Conservation (phyloP, 1,284 basidiomycete species). For the Ustilago lituana region DNA sequence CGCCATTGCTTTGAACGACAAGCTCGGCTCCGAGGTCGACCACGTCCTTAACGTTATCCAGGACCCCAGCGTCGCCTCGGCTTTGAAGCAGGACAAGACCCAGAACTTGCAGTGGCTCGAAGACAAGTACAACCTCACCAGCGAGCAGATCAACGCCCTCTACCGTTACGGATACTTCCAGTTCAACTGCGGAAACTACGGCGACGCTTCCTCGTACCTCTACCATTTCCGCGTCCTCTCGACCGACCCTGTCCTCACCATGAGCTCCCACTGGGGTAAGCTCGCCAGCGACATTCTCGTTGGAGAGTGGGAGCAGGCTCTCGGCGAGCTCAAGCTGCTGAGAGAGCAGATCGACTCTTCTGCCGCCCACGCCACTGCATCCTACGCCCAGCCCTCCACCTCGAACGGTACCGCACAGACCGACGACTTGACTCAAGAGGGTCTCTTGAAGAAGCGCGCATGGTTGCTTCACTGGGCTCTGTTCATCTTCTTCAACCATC, state of each 20-base stretch:
- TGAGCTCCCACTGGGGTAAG: slow-evolving; percentile 98
- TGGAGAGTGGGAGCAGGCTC: slow-evolving; percentile 91
- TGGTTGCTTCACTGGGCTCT: slow-evolving; percentile 98
- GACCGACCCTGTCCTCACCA: slow-evolving; percentile 87
- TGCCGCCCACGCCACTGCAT: slow-evolving; percentile 40
- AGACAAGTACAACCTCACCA: slow-evolving; percentile 90
- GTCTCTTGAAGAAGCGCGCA: slow-evolving; percentile 88
- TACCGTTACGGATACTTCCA: slow-evolving; percentile 99
- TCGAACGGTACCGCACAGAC: slow-evolving; percentile 32
- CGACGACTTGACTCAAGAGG: slow-evolving; percentile 68
- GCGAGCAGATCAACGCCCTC: slow-evolving; percentile 92
- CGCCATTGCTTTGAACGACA: slow-evolving; percentile 83
- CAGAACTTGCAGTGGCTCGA: slow-evolving; percentile 94
- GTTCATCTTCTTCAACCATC: slow-evolving; percentile 98
- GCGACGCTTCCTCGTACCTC: slow-evolving; percentile 93
- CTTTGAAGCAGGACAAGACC: slow-evolving; percentile 90
- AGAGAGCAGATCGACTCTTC: slow-evolving; percentile 84
- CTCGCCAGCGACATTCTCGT: slow-evolving; percentile 94
- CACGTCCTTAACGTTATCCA: slow-evolving; percentile 94
- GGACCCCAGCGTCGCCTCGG: slow-evolving; percentile 86
- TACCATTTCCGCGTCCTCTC: slow-evolving; percentile 98
- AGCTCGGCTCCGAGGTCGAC: slow-evolving; percentile 86
- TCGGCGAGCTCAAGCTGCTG: slow-evolving; percentile 91
- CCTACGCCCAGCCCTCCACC: slow-evolving; percentile 43
- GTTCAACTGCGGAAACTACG: slow-evolving; percentile 96